Evolutionary conservation across 2,329 filamentous ascomycete species (phyloP).

Genomic region (Tolypocladium cylindrosporum): DNA sequence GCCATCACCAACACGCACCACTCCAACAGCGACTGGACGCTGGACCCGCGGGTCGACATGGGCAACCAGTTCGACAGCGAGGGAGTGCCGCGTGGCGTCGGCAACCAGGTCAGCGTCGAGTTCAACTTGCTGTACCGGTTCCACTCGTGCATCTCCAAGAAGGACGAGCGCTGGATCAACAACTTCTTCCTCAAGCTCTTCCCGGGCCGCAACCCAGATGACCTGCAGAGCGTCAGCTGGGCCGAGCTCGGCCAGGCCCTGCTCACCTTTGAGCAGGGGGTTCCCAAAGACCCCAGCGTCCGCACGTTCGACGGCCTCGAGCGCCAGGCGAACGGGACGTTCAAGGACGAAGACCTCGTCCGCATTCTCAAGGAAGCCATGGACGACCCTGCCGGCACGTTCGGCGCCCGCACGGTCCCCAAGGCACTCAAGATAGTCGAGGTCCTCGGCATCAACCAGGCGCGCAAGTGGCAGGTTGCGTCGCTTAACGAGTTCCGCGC

Average conservation of each 20-base stretch:
- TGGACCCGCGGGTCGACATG: constrained; percentile 54
- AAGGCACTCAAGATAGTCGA: constrained; percentile 50
- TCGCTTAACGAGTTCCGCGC: constrained; percentile 56
- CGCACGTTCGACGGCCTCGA: constrained; percentile 39
- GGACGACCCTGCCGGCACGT: constrained; percentile 49
- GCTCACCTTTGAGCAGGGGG: constrained; percentile 24
- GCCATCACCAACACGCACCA: constrained; percentile 52
- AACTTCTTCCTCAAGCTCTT: constrained; percentile 40
- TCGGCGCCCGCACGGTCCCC: constrained; percentile 50
- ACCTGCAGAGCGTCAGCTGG: constrained; percentile 22
- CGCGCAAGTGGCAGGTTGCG: constrained; percentile 49
- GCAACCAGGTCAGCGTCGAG: constrained; percentile 58
- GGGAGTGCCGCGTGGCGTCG: constrained; percentile 43
- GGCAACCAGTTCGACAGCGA: constrained; percentile 33
- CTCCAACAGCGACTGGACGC: constrained; percentile 47
- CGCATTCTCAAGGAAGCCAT: constrained; percentile 46
- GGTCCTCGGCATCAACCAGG: constrained; percentile 51
- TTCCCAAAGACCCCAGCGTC: constrained; percentile 31
- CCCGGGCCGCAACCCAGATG: constrained; percentile 14
- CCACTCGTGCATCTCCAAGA: constrained; percentile 50
- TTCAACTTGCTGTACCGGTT: constrained; percentile 61
- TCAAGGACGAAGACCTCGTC: constrained; percentile 48
- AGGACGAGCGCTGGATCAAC: constrained; percentile 53
- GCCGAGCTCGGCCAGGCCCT: constrained; percentile 28
- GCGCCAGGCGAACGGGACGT: constrained; percentile 38